Evolutionary conservation across 441 rosid species (phyloP), one percentile per base, ranked within the genome.

Genomic region (Capsella rubella): DNA sequence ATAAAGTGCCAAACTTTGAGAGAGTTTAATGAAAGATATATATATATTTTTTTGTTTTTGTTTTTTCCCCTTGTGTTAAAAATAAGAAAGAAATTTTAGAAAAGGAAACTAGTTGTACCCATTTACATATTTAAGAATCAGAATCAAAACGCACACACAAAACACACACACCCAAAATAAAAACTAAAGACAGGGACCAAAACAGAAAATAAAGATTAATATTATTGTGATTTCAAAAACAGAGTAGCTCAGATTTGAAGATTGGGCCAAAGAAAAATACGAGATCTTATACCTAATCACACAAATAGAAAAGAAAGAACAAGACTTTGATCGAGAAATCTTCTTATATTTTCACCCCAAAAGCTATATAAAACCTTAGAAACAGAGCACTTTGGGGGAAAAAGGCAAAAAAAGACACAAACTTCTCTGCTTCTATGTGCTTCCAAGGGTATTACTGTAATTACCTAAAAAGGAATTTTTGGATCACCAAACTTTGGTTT

Each of bases 121-220:
- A 77, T 64, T 42, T 37, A 51, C 62, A 77, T 61, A 77, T 71
- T 60, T 66, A 66, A 66, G 80, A 72, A 78, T 78, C 81, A 67
- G 73, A 78, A 78, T 72, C 37, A 72, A 77, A 71, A 71, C 71
- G 46, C 70, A 43, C 29, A n/a, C 8, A 12, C 8, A 3, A 9
- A 6, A 10, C 34, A 14, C 7, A 12, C 8, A 3, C 39, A 35
- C 37, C 6, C 37, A 35, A 35, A 35, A 35, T 8, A 35, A 35
- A 12, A 13, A 13, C 7, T 6, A 27, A 47, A 76, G 59, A 63
- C 8, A 75, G 67, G 75, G 79, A 76, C 79, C 71, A 70, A 76
- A 37, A 69, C 47, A 12, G 53, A 75, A 61, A 45, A 35, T 58
- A 28, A 60, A 18, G 62, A 75, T 50, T 15, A 66, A 29, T 62